Evolutionary conservation across 805 yeast genomes (phyloP).

Genomic region (Yarrowia porcina): DNA sequence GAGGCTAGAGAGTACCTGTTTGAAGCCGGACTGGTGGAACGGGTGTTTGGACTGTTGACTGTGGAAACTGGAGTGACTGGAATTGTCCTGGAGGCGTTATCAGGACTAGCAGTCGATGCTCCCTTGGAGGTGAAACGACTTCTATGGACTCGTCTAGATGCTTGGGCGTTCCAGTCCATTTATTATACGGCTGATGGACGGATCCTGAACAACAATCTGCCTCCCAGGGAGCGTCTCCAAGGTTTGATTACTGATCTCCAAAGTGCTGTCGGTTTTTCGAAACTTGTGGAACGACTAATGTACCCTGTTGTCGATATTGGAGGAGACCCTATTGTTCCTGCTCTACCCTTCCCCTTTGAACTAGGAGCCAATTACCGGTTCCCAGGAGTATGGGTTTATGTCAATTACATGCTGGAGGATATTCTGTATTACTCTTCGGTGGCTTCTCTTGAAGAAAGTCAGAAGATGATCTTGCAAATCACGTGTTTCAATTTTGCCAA

Average conservation of each 20-base stretch:
- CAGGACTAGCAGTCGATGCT: constrained; percentile 52
- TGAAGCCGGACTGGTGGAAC: constrained; percentile 35
- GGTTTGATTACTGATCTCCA: constrained; percentile 49
- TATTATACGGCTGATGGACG: constrained; percentile 36
- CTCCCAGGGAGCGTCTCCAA: constrained; percentile 46
- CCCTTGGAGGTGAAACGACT: constrained; percentile 42
- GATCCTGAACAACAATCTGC: constrained; percentile 34
- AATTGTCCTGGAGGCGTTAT: constrained; percentile 53
- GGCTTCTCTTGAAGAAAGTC: constrained; percentile 41
- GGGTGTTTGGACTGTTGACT: constrained; percentile 46
- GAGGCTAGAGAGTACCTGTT: constrained; percentile 38
- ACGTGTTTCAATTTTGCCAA: constrained; percentile 52
- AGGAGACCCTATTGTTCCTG: constrained; percentile 34
- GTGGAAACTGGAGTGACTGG: constrained; percentile 52
- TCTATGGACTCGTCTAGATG: constrained; percentile 69
- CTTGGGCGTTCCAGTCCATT: constrained; percentile 54
- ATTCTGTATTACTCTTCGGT: constrained; percentile 55
- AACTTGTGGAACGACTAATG: constrained; percentile 48
- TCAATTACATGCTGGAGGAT: constrained; percentile 66
- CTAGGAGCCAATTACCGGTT: constrained; percentile 61
- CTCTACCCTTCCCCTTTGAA: constrained; percentile 56
- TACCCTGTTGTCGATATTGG: constrained; percentile 34
- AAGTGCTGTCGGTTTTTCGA: constrained; percentile 60
- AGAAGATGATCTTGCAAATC: constrained; percentile 49
- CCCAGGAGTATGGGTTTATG: constrained; percentile 74